Conservation (phyloP, 2,329 filamentous ascomycete genomes). For the Aspergillus thermomutatus region DNA sequence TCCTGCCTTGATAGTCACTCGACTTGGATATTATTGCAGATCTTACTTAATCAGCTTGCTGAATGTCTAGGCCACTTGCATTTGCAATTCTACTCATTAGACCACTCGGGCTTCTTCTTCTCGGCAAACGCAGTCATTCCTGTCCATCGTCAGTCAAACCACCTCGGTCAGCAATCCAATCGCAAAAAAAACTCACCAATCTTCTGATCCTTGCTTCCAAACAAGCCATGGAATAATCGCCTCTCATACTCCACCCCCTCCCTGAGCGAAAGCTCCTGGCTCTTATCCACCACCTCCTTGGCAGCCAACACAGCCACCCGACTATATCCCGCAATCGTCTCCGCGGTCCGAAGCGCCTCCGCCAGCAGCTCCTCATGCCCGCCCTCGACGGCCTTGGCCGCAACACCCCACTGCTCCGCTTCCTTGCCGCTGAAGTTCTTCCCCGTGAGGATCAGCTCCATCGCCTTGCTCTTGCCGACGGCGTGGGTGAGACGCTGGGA, state of each 20-base stretch:
- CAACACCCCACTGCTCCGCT: constrained; percentile 86
- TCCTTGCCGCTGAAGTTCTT: constrained; percentile 79
- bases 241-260: constrained; percentile 96
- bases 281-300: constrained; percentile 99
- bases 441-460: constrained; percentile 88
- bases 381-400: constrained; percentile 71
- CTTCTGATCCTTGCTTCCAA: constrained; percentile 95
- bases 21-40: background rate
- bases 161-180: background rate
- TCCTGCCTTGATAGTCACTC: background rate
- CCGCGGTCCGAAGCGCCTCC: constrained; percentile 76
- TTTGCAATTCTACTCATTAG: constrained; percentile 58
- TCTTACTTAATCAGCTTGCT: background rate
- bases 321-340: constrained; percentile 83
- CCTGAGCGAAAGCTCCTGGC: constrained; percentile 79
- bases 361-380: constrained; percentile 79
- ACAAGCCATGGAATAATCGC: constrained; percentile 85
- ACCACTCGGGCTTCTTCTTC: constrained; percentile 93
- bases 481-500: constrained; percentile 82
- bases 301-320: constrained; percentile 81
- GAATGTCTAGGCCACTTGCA: background rate
- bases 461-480: constrained; percentile 78
- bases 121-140: constrained; percentile 89
- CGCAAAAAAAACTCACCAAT: constrained; percentile 59
- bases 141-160: constrained; percentile 22